Evolutionary conservation across 495 filamentous ascomycete species (phyloP), one percentile per base, ranked within the genome.

Genomic region (Penicillium dipodomyicola): DNA sequence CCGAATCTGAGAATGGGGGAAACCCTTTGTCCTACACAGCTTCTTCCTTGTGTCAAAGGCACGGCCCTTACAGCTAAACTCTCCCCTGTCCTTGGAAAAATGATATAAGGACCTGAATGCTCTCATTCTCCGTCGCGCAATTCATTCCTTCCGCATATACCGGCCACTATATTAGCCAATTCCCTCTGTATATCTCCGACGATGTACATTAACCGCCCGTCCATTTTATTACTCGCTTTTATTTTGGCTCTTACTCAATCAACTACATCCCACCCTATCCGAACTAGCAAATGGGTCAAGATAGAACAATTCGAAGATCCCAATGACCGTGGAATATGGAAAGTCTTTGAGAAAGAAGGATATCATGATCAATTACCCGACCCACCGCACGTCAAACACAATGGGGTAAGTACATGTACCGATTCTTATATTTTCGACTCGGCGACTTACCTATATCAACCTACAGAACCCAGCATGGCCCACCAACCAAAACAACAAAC

Each of bases 231-330:
- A 12, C 50, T 58, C 29, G 58, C 49, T 15, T 14, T 64, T 22
- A 2, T 69, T 14, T 37, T 63, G 15, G 44, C 46, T 5, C 22
- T 57, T 17, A 48, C 58, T 12, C 61, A 55, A n/a, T 33, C 51
- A 4, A 55, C 42, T 4, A 54, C 29, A 45, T 49, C 64, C 8
- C 49, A 61, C 9, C 66, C 66, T 17, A 55, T 67, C n/a, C 48
- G 22, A 39, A 43, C 52, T 5, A 48, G 33, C 20, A 56, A 49
- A 56, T 64, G 56, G 63, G 49, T 33, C 1, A 57, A 57, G 35
- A 44, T 14, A 23, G 44, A 17, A 3, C 44, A 59, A 41, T 25
- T 53, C 15, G 6, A 40, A 30, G 58, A 59, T 30, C 3, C 35
- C 3, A 33, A 59, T 20, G 7, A 45, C 0, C 49, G 35, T 5